Evolutionary conservation across 2,329 filamentous ascomycete genomes (phyloP).

Genomic region (Calycina marina): DNA sequence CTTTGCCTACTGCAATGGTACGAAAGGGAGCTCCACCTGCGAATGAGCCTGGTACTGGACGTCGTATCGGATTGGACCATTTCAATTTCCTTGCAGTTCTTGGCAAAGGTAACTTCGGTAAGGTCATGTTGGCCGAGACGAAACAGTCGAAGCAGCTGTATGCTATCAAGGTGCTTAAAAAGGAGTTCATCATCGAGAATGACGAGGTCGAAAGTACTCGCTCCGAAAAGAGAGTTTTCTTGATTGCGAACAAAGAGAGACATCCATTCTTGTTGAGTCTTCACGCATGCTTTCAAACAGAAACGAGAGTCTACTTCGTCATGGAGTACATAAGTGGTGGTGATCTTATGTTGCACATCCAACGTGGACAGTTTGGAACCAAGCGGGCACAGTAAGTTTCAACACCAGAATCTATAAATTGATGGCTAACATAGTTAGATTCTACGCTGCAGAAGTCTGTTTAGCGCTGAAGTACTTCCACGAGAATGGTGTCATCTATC

Average conservation of each 20-base stretch:
- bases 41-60: slow-evolving; percentile 57
- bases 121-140: slow-evolving; percentile 98
- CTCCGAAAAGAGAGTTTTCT: slow-evolving; percentile 93
- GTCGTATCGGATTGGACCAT: slow-evolving; percentile 87
- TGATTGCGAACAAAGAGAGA: slow-evolving; percentile 92
- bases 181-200: slow-evolving; percentile 99
- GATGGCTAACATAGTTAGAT: slow-evolving; percentile 34
- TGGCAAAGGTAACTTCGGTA: slow-evolving; percentile 98
- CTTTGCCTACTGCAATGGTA: slow-evolving; percentile 21
- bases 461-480: slow-evolving; percentile 98
- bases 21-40: slow-evolving; percentile 55
- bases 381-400: slow-evolving; percentile 79
- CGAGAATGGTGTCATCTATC: slow-evolving; percentile 96
- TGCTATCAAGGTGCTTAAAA: slow-evolving; percentile 97
- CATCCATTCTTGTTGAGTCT: slow-evolving; percentile 92
- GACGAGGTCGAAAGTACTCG: slow-evolving; percentile 97
- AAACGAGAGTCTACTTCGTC: slow-evolving; percentile 96
- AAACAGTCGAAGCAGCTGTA: slow-evolving; percentile 86
- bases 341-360: slow-evolving; percentile 98
- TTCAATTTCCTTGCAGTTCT: slow-evolving; percentile 98
- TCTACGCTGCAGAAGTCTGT: slow-evolving; percentile 96
- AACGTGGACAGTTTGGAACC: slow-evolving; percentile 86
- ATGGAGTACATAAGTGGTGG: slow-evolving; percentile 99
- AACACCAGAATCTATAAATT: neutral
- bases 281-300: slow-evolving; percentile 97